Base-by-base conservation (phyloP, 345 rosid genomes). In the Gossypium arboreum region DNA sequence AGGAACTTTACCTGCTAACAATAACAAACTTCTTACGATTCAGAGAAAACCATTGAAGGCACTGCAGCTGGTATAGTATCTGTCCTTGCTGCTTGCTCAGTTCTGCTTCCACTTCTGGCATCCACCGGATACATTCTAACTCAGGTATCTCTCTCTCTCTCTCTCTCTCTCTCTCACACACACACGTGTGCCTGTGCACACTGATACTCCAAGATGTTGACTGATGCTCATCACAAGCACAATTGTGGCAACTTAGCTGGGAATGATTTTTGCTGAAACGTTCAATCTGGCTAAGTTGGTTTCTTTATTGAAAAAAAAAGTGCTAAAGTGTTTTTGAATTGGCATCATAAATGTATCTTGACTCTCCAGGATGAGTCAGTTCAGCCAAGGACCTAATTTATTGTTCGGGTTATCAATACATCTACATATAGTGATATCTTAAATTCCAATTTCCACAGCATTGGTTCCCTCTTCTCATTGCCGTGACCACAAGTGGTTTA, bases 11-110 rank as follows among this genome's bases (percentile, higher is more conserved):
- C 72, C 55, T 71, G 50, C 81, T 82, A 72, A 83, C 17, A 11
- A 20, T 11, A 24, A 73, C 9, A 70, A 62, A 70, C 34, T 73
- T 73, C 8, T 71, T 13, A 50, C 45, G 51, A 57, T 74, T 68
- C 84, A 94, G 98, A 94, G 87, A 94, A 92, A 91, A 94, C 98
- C 3, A 82, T 91, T 50, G 98, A 94, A 83, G 98, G 98, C 69
- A 94, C 98, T 77, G 98, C 97, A 44, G 98, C 99, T 55, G 98
- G 99, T 55, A 90, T 95, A 81, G 86, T 91, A 41, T 91, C 98
- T 12, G 87, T 95, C 71, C 86, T 93, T 62, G 96, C 85, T 52
- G 89, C 94, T 7, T 95, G 98, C 87, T 87, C 85, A 5, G 77
- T 89, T 55, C 81, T 95, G 83, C 92, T 94, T 65, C 98, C 97